Percentiles rank a stretch among this genome's conserved stretches.
These are phyloP conservation scores for Trichophyton verrucosum DNA, from an alignment of 2,329 filamentous ascomycete genomes.

Conservation along the genomic window DNA sequence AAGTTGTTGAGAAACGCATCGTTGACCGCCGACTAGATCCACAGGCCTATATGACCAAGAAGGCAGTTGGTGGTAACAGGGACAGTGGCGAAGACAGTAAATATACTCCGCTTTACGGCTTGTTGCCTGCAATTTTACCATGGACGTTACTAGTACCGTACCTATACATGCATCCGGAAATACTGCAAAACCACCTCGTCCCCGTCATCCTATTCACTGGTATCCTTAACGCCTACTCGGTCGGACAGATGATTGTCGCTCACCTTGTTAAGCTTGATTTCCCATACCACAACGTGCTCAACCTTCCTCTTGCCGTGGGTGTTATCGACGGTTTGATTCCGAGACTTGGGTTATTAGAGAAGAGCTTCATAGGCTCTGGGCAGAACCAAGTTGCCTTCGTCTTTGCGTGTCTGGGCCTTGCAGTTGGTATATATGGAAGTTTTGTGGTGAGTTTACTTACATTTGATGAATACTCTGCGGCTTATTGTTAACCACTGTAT, in stretches of 20 bases:
- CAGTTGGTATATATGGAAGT: slow-evolving; percentile 85
- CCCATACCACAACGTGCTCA: slow-evolving; percentile 79
- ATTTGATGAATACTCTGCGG: not conserved
- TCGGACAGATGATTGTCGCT: slow-evolving; percentile 89
- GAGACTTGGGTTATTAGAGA: slow-evolving; percentile 59
- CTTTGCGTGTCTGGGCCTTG: slow-evolving; percentile 74
- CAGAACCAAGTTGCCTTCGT: slow-evolving; percentile 87
- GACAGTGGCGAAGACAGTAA: not conserved
- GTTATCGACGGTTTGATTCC: slow-evolving; percentile 73
- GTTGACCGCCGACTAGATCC: slow-evolving; percentile 23
- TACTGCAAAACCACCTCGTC: slow-evolving; percentile 70
- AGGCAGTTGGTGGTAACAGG: not conserved
- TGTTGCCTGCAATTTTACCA: slow-evolving; percentile 64
- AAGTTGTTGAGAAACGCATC: slow-evolving; percentile 58
- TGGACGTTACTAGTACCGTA: slow-evolving; percentile 71
- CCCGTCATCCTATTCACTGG: slow-evolving; percentile 84
- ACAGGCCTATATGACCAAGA: not conserved
- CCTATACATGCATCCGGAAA: slow-evolving; percentile 70
- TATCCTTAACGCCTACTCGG: slow-evolving; percentile 84
- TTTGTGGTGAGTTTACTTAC: slow-evolving; percentile 53
- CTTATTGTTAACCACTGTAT: not conserved
- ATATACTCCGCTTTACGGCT: slow-evolving; percentile 57
- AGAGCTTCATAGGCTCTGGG: slow-evolving; percentile 58
- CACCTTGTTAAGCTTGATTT: slow-evolving; percentile 81
- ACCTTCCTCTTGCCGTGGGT: slow-evolving; percentile 62